Percentiles rank a stretch among this genome's conserved stretches.
phyloP scores from a whole-genome alignment of 805 yeast species.

The Myxozyma neglecta region DNA sequence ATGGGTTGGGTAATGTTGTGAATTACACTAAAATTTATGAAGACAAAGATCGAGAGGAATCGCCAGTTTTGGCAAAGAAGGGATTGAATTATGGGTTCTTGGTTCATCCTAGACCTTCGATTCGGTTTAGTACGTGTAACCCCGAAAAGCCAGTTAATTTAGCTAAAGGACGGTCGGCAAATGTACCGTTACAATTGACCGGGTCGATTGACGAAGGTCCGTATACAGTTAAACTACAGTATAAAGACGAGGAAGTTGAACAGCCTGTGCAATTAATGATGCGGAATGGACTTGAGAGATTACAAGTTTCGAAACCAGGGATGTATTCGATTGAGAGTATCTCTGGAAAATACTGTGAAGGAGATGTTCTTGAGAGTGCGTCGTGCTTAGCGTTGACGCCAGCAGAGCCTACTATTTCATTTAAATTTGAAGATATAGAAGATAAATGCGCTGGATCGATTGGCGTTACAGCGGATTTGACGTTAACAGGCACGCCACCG shows the following conservation, averaged over 20 bases:
- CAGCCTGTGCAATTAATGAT: constrained; percentile 2
- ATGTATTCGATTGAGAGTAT: constrained; percentile 57
- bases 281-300: constrained; percentile 25
- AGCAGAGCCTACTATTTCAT: constrained; percentile 51
- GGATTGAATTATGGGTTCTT: constrained; percentile 49
- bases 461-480: constrained; percentile 73
- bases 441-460: constrained; percentile 92
- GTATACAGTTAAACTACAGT: constrained; percentile 42
- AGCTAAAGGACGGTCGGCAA: constrained; percentile 34
- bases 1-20: constrained; percentile 64
- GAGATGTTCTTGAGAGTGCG: constrained; percentile 59
- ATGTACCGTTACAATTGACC: constrained; percentile 32
- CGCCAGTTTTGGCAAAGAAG: constrained; percentile 40
- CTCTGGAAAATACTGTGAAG: constrained; percentile 63
- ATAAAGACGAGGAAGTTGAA: not conserved
- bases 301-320: constrained; percentile 61
- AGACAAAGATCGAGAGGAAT: constrained; percentile 31
- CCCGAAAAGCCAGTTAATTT: constrained; percentile 38
- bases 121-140: constrained; percentile 44
- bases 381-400: constrained; percentile 58
- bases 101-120: constrained; percentile 58
- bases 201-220: constrained; percentile 49
- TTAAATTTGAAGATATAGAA: constrained; percentile 55
- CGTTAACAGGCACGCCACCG: constrained; percentile 77
- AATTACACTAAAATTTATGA: constrained; percentile 33